Percentiles rank a stretch among this genome's conserved stretches.
Conservation (phyloP, 1,284 basidiomycete genomes). For the Marasmius oreades region DNA sequence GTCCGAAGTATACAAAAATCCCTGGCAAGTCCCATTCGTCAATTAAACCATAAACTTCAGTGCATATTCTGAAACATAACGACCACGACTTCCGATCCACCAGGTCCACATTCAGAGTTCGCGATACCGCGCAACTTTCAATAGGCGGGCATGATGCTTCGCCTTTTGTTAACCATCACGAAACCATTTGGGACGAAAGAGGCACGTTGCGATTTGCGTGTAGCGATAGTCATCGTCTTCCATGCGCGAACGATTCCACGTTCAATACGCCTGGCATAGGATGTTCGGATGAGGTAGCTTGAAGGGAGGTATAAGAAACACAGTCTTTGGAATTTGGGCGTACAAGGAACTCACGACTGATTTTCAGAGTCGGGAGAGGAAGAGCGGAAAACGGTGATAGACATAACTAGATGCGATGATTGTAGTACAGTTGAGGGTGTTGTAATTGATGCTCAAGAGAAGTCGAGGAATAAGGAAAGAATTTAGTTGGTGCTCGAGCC, state of each 20-base stretch:
- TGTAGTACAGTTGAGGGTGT: neutral
- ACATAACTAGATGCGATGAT: too few relatives aligned
- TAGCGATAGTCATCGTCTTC: constrained; percentile 54
- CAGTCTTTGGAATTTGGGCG: neutral
- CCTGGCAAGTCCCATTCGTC: too few relatives aligned
- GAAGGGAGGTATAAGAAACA: neutral
- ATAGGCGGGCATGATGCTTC: constrained; percentile 33
- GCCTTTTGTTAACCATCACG: constrained; percentile 54
- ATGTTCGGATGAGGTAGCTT: constrained; percentile 17
- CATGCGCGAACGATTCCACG: constrained; percentile 56
- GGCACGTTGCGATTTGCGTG: constrained; percentile 47
- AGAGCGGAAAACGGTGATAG: too few relatives aligned
- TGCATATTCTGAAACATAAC: neutral
- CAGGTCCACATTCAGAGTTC: too few relatives aligned
- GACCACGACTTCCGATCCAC: neutral
- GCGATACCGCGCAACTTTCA: neutral
- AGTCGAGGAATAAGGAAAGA: too few relatives aligned
- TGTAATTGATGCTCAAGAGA: too few relatives aligned
- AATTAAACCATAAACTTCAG: too few relatives aligned
- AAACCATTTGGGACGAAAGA: constrained; percentile 58
- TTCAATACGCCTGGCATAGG: constrained; percentile 48
- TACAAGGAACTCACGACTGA: neutral
- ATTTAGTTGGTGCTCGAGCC: too few relatives aligned
- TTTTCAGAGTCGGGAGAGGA: neutral
- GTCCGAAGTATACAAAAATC: too few relatives aligned